Evolutionary conservation across 371 early-diverging fungal species (phyloP).

Genomic region (Phascolomyces articulosus): DNA sequence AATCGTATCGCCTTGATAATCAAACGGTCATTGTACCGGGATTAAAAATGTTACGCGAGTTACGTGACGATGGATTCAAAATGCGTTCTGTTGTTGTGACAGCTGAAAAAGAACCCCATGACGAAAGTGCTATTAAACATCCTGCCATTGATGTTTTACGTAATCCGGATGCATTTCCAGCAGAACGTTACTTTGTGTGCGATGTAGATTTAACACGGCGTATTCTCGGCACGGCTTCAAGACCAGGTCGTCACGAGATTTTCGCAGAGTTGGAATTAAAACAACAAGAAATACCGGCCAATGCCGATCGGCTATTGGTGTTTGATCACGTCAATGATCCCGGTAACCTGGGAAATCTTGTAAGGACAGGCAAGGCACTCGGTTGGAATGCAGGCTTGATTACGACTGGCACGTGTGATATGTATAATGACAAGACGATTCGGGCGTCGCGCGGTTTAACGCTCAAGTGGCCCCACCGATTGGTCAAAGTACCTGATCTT

Average conservation of each 20-base stretch:
- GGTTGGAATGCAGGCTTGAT: conserved; percentile 55
- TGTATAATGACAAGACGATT: conserved; percentile 57
- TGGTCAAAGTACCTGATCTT: conserved; percentile 25
- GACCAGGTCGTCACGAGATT: conserved; percentile 45
- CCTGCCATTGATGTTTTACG: conserved; percentile 36
- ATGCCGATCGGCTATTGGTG: conserved; percentile 40
- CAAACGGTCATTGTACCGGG: conserved; percentile 41
- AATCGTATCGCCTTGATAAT: conserved; percentile 34
- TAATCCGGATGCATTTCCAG: conserved; percentile 36
- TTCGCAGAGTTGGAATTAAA: conserved; percentile 44
- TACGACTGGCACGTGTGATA: conserved; percentile 54
- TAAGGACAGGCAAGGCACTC: conserved; percentile 56
- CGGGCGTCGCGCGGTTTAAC: conserved; percentile 52
- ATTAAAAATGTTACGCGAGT: conserved; percentile 31
- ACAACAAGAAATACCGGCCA: conserved; percentile 11
- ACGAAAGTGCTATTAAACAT: conserved; percentile 31
- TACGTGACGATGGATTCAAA: conserved; percentile 29
- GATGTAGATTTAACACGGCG: conserved; percentile 48
- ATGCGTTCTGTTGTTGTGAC: conserved; percentile 40
- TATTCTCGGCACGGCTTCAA: conserved; percentile 53
- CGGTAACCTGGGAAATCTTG: conserved; percentile 55
- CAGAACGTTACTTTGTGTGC: conserved; percentile 34
- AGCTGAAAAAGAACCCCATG: conserved; percentile 29
- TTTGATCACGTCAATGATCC: conserved; percentile 61
- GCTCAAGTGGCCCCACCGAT: conserved; percentile 44